These are phyloP conservation scores for Melastoma candidum DNA, from an alignment of 441 rosid genomes.

Conservation along the genomic window DNA sequence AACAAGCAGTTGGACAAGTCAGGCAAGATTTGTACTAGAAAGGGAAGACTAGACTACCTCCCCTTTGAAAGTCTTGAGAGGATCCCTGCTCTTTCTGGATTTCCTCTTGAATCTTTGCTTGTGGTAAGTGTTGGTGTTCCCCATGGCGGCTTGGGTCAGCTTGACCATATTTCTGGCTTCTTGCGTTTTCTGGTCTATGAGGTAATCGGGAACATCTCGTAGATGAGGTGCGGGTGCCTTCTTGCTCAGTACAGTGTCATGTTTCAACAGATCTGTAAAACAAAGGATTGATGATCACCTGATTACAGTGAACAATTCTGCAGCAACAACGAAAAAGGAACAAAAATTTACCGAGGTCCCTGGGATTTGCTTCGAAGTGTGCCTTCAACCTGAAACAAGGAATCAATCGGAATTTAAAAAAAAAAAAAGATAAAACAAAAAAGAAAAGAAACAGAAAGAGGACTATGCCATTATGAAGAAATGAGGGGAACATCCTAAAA, in stretches of 20 bases:
- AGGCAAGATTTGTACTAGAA: neutral
- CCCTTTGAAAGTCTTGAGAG: constrained; percentile 56
- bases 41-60: constrained; percentile 32
- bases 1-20: no score
- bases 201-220: constrained; percentile 66
- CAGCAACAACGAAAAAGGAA: neutral
- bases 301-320: no score
- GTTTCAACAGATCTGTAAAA: constrained; percentile 66
- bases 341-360: constrained; percentile 44
- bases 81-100: constrained; percentile 48
- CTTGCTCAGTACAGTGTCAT: constrained; percentile 75
- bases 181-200: constrained; percentile 59
- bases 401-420: neutral
- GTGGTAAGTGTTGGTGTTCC: constrained; percentile 28
- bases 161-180: constrained; percentile 86
- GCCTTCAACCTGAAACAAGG: constrained; percentile 53
- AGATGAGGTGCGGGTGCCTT: constrained; percentile 58
- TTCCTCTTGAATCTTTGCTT: constrained; percentile 37
- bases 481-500: neutral
- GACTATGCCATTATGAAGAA: neutral
- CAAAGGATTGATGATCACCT: neutral
- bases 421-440: neutral
- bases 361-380: constrained; percentile 84
- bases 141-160: constrained; percentile 86
- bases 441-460: neutral